These are phyloP conservation scores for Ceratocystis alfenasii DNA, from an alignment of 2,329 filamentous ascomycete genomes.

Conservation along the genomic window DNA sequence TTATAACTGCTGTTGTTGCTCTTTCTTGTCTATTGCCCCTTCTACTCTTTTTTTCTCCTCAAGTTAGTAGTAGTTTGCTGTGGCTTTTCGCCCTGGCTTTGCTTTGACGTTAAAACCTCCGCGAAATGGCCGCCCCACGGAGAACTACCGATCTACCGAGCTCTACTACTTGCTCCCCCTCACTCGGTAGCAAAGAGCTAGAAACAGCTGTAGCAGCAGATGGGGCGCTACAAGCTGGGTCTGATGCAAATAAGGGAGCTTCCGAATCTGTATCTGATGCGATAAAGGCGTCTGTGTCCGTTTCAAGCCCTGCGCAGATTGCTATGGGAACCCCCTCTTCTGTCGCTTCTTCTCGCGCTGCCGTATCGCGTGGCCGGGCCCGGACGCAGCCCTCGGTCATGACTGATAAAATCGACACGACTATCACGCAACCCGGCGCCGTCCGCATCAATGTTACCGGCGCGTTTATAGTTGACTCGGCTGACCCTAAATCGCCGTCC, in stretches of 20 bases:
- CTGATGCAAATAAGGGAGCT: background rate
- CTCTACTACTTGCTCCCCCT: background rate
- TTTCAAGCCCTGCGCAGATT: no score
- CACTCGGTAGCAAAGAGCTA: no score
- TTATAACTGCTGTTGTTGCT: no score
- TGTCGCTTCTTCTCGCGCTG: background rate
- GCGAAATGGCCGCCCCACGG: background rate
- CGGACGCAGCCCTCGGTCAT: constrained; percentile 23
- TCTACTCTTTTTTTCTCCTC: background rate
- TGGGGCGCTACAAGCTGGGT: no score
- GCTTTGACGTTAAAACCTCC: background rate
- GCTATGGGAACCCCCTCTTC: background rate
- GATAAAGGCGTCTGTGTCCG: no score
- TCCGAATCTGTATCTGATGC: background rate
- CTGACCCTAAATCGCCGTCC: constrained; percentile 48
- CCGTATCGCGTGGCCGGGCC: constrained; percentile 15
- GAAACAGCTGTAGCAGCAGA: no score
- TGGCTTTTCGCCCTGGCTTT: background rate
- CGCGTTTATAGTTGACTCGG: constrained; percentile 80
- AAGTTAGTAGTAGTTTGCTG: background rate
- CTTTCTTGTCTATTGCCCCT: no score
- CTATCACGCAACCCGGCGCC: constrained; percentile 51
- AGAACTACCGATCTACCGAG: background rate
- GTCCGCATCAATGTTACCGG: constrained; percentile 95
- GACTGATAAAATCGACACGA: constrained; percentile 47